A percentile compares a stretch with the other conserved stretches of the same genome.
phyloP scores from a whole-genome alignment of 192 early-diverging fungal species.

The Backusella luteola region DNA sequence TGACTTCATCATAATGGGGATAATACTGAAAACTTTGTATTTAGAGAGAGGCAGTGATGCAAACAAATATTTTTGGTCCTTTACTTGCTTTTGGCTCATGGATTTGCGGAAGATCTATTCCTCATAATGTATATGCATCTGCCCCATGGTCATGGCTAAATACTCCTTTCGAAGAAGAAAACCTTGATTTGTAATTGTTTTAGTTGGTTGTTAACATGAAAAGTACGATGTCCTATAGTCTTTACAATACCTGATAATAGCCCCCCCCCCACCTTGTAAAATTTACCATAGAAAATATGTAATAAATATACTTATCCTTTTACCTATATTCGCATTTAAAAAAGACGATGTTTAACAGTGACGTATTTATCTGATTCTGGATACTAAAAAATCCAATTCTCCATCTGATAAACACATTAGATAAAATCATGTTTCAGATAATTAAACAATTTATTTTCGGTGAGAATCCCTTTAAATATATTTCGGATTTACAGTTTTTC shows the following conservation, averaged over 20 bases:
- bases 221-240: not conserved
- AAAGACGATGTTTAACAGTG: not conserved
- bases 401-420: not conserved
- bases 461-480: not conserved
- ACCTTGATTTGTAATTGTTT: slow-evolving; percentile 1
- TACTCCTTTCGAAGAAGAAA: slow-evolving; percentile 20
- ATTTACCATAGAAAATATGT: not conserved
- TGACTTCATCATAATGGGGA: not conserved
- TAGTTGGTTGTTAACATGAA: not conserved
- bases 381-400: not conserved
- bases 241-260: not conserved
- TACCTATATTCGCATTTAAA: not conserved
- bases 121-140: slow-evolving; percentile 22
- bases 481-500: not conserved
- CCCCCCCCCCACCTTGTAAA: not conserved
- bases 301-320: not conserved
- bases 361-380: not conserved
- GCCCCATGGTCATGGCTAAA: slow-evolving; percentile 18
- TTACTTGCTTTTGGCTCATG: slow-evolving; percentile 27
- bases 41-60: slow-evolving; percentile 26
- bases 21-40: not conserved
- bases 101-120: slow-evolving; percentile 22
- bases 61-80: slow-evolving; percentile 26
- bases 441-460: not conserved
- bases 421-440: not conserved